These are phyloP conservation scores for Artemisia tridentata DNA, from an alignment of 129 eudicot species.

Conservation along the genomic window DNA sequence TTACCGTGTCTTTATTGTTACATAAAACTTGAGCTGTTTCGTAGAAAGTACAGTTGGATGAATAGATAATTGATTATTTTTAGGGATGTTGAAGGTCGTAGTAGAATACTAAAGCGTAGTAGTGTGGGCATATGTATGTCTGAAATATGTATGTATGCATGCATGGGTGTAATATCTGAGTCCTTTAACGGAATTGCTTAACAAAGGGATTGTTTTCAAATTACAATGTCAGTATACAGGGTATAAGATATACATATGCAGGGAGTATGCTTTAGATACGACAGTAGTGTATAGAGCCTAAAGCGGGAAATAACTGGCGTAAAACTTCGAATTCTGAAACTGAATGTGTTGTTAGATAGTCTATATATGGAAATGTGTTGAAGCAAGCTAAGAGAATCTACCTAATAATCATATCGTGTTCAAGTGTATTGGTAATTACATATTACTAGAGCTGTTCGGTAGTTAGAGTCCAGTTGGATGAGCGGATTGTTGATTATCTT, in stretches of 20 bases:
- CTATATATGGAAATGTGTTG: no score
- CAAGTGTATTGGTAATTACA: neutral
- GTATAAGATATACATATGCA: no score
- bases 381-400: no score
- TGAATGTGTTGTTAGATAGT: no score
- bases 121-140: neutral
- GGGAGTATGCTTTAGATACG: no score
- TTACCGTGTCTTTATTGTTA: slow-evolving; percentile 7
- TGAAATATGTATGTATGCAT: neutral
- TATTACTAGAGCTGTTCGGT: neutral
- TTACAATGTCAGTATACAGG: no score
- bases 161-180: neutral
- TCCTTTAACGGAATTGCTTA: neutral
- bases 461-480: slow-evolving; percentile 12
- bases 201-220: neutral
- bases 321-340: no score
- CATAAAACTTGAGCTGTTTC: neutral
- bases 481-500: slow-evolving; percentile 12
- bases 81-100: slow-evolving; percentile 7
- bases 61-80: slow-evolving; percentile 11
- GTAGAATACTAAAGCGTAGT: neutral
- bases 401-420: neutral
- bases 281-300: no score
- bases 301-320: no score
- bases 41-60: slow-evolving; percentile 14